phyloP scores from a whole-genome alignment of 1,139 yeast genomes.

The Geotrichum histeridarum region DNA sequence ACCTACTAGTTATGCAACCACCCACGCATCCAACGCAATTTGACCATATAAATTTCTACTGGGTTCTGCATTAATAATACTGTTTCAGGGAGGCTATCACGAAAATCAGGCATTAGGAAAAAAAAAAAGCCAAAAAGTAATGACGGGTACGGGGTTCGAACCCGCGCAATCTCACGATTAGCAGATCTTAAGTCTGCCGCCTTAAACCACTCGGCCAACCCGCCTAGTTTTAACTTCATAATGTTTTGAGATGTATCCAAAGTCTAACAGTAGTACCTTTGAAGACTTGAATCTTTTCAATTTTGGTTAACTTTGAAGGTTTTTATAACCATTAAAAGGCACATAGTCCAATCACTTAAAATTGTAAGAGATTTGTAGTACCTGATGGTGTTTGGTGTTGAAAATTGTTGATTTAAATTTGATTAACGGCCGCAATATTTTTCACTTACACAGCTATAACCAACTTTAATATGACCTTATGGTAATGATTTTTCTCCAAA shows the following conservation, averaged over 20 bases:
- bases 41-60: too few species aligned
- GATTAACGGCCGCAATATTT: too few species aligned
- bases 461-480: too few species aligned
- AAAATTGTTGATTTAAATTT: too few species aligned
- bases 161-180: conserved; percentile 25
- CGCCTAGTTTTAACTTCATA: conserved; percentile 13
- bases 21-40: too few species aligned
- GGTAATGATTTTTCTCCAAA: too few species aligned
- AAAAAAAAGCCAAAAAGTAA: conserved; percentile 13
- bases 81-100: too few species aligned
- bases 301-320: background rate
- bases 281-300: background rate
- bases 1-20: too few species aligned
- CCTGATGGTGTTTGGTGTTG: background rate
- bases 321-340: too few species aligned
- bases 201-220: conserved; percentile 26
- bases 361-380: background rate
- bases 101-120: background rate
- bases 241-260: too few species aligned
- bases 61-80: too few species aligned
- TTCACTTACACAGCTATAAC: too few species aligned
- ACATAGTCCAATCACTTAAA: background rate
- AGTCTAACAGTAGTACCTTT: background rate
- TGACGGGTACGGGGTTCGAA: conserved; percentile 26
- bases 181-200: conserved; percentile 27